These are phyloP conservation scores for Salix suchowensis DNA, from an alignment of 345 rosid species.

Conservation along the genomic window DNA sequence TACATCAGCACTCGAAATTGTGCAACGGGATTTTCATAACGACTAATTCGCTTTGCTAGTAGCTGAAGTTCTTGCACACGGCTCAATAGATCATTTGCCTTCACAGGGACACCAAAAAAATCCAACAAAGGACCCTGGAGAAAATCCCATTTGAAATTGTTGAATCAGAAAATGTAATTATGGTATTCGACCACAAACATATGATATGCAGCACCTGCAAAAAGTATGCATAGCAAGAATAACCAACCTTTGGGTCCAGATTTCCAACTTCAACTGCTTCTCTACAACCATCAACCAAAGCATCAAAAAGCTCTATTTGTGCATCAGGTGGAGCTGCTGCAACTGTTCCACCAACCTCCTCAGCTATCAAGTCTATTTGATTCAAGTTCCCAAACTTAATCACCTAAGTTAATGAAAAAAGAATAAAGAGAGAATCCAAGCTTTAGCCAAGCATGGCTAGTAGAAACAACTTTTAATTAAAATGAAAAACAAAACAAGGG, in stretches of 20 bases:
- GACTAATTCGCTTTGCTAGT: slow-evolving; percentile 70
- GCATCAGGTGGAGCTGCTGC: slow-evolving; percentile 73
- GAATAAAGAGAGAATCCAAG: neutral
- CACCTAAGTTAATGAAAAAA: slow-evolving; percentile 42
- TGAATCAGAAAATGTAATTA: neutral
- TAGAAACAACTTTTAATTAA: neutral
- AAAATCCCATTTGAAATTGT: slow-evolving; percentile 7
- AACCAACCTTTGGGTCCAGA: slow-evolving; percentile 71
- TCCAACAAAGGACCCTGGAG: slow-evolving; percentile 87
- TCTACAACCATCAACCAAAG: slow-evolving; percentile 78
- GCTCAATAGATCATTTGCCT: slow-evolving; percentile 71
- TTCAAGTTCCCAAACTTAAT: slow-evolving; percentile 84
- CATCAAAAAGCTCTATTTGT: slow-evolving; percentile 83
- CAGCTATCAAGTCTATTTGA: slow-evolving; percentile 64
- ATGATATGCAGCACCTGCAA: neutral
- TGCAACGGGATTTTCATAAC: slow-evolving; percentile 74
- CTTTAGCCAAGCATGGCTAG: neutral
- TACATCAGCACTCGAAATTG: slow-evolving; percentile 79
- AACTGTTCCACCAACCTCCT: slow-evolving; percentile 83
- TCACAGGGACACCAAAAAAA: slow-evolving; percentile 94
- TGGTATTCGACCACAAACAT: neutral
- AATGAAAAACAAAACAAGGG: neutral
- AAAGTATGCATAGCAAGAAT: neutral
- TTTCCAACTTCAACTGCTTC: slow-evolving; percentile 68
- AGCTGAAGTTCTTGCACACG: slow-evolving; percentile 92